Base-by-base conservation (phyloP, 2,329 filamentous ascomycete species). In the Thielaviopsis euricoi region DNA sequence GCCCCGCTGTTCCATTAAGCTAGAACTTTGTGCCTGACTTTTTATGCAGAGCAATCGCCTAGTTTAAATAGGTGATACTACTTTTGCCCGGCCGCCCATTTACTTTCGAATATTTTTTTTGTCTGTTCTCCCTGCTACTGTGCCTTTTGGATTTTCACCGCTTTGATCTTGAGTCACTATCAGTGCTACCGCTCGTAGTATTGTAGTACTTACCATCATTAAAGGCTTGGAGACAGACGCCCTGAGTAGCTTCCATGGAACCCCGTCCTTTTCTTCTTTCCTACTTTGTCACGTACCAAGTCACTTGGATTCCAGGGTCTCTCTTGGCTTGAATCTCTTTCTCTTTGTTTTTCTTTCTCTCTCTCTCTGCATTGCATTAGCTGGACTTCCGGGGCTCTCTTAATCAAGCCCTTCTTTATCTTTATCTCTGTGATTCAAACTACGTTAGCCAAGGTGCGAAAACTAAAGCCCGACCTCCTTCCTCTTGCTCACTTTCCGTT, bases 391-490 rank as follows among this genome's bases (percentile, higher is more conserved):
- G 29, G 29, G 29, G 29, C 9, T 33, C 29, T 6, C 29, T 33
- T 33, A 33, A 33, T 33, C 7, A 6, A 33, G 29, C 7, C 2
- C 4, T 10, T n/a, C 9, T 48, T 48, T 48, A 19, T 19, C n/a
- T 9, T 48, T 48, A 19, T 48, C 7, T 43, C 17, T 17, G 6
- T 17, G 4, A 4, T 43, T 43, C 17, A 43, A 33, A 33, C n/a
- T 10, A 33, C 29, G 29, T 33, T 33, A 33, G 37, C n/a, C 37
- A 43, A 15, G 37, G 48, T 60, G 55, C 22, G n/a, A 58, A 60
- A 60, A 60, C 59, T 60, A 60, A 58, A 52, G 48, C 59, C 59
- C 55, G 59, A 60, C 59, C 59, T 58, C 59, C 59, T 58, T 50
- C 46, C 26, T 58, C 57, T 53, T 56, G 6, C 17, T 52, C 13